These are phyloP conservation scores for Globisporangium uncinulatum DNA, from an alignment of 352 stramenopile species.

Conservation along the genomic window DNA sequence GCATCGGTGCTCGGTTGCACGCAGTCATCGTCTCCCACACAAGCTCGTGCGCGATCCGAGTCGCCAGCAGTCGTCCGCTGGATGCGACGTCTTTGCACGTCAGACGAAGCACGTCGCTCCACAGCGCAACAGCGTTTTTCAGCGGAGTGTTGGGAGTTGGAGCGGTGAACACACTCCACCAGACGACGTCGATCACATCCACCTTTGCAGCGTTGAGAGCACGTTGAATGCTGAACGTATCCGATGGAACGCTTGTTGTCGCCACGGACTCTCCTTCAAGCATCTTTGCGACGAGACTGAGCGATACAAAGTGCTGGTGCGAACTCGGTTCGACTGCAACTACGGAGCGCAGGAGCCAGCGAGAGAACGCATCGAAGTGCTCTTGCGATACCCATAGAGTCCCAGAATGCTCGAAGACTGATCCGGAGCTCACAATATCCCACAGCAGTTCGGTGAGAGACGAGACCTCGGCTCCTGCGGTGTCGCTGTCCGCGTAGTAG, in stretches of 20 bases:
- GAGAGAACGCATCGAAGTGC: slow-evolving; percentile 1
- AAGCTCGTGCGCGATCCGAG: slow-evolving; percentile 2
- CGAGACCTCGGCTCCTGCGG: neutral
- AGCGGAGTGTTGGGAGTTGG: neutral
- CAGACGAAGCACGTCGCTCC: slow-evolving; percentile 7
- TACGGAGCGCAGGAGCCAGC: slow-evolving; percentile 1
- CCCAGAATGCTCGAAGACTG: neutral
- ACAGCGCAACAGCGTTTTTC: slow-evolving; percentile 3
- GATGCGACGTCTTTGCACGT: neutral
- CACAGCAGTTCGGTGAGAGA: slow-evolving; percentile 2
- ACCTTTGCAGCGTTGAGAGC: neutral
- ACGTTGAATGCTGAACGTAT: neutral
- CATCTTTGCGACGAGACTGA: neutral
- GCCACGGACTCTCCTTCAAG: neutral
- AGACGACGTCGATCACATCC: slow-evolving; percentile 10
- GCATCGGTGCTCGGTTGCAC: neutral
- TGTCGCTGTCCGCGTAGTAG: slow-evolving; percentile 5
- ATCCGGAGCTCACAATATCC: neutral
- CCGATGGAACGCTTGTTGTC: neutral
- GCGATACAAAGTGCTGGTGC: neutral
- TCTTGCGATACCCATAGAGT: neutral
- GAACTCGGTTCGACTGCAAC: neutral
- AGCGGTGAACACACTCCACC: slow-evolving; percentile 6
- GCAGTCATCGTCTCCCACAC: neutral
- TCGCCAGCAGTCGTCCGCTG: neutral